Conservation (phyloP, 257 asterid species). For the Solanum corneliomulleri region DNA sequence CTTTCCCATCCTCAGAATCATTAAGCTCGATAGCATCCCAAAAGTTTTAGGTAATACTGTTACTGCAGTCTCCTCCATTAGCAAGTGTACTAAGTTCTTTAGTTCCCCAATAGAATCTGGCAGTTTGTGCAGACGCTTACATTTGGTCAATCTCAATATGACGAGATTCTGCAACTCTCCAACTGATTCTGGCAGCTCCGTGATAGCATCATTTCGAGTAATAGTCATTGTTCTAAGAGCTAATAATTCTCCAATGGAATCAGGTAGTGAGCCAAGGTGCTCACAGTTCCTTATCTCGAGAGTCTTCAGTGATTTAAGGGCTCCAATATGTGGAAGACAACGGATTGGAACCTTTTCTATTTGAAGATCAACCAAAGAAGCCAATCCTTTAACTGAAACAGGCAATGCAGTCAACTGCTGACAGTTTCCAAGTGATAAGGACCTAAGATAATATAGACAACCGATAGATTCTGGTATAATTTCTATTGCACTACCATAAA, state of each 20-base stretch:
- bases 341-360: neutral
- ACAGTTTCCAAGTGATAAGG: constrained; percentile 8
- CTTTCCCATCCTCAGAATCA: constrained; percentile 14
- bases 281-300: constrained; percentile 16
- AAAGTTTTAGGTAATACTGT: constrained; percentile 12
- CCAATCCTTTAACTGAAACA: constrained; percentile 7
- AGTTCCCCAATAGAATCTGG: constrained; percentile 13
- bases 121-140: constrained; percentile 6
- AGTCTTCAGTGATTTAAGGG: constrained; percentile 12
- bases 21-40: constrained; percentile 18
- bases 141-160: constrained; percentile 7
- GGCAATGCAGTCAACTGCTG: neutral
- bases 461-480: constrained; percentile 18
- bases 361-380: constrained; percentile 18
- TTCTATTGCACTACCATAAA: constrained; percentile 1
- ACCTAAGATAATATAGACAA: constrained; percentile 9
- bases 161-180: constrained; percentile 11
- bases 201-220: constrained; percentile 9
- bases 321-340: constrained; percentile 9
- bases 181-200: constrained; percentile 15
- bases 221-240: constrained; percentile 8
- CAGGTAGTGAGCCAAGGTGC: constrained; percentile 9
- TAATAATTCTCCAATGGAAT: constrained; percentile 12
- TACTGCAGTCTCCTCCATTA: constrained; percentile 13
- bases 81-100: constrained; percentile 5